Base-by-base conservation (phyloP, 805 yeast species). In the Candida boleticola region DNA sequence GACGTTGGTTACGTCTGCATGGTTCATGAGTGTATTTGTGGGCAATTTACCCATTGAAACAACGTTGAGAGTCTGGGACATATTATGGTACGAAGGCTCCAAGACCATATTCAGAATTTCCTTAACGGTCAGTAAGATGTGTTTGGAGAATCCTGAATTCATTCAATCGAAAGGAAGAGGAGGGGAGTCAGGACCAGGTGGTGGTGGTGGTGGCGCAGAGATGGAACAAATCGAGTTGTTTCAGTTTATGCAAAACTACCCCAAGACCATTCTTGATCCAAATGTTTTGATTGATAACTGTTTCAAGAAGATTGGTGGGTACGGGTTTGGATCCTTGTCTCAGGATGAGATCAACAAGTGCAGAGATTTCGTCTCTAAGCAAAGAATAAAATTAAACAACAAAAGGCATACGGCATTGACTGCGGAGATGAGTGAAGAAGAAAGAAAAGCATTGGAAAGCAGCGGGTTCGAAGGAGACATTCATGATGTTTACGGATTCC, bases 1-100 rank as follows among this genome's bases (percentile, higher is more conserved):
- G 3, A 86, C 97, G 1, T 72, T 93, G 36, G 93, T 95, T 51
- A 93, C 98, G 0, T 92, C 97, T 0, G 82, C 96, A 41, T 93
- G 99, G 99, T 93, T 93, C 58, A 92, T 93, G 98, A 86, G 97
- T 53, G 78, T 88, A n/a, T 93, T 86, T 63, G 89, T 93, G 27
- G 96, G 96, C 0, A 80, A 84, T 0, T 63, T 93, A 20, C 99
- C 99, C 0, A 80, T 89, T 18, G 98, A 93, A 56, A 79, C 95
- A 0, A 84, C 89, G 6, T 67, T 93, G 34, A 68, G 98, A 42
- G 83, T 93, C 0, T 92, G 99, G 98, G 99, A 93, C 63, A 87
- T 95, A 47, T 65, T 92, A 38, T 90, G 95, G 71, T 89, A 85
- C 57, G 98, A 92, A 59, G 97, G 89, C 22, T 83, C 96, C 1